A percentile compares a stretch with the other conserved stretches of the same genome.
phyloP scores from a whole-genome alignment of 352 stramenopile species.

The Globisporangium paroecandrum region DNA sequence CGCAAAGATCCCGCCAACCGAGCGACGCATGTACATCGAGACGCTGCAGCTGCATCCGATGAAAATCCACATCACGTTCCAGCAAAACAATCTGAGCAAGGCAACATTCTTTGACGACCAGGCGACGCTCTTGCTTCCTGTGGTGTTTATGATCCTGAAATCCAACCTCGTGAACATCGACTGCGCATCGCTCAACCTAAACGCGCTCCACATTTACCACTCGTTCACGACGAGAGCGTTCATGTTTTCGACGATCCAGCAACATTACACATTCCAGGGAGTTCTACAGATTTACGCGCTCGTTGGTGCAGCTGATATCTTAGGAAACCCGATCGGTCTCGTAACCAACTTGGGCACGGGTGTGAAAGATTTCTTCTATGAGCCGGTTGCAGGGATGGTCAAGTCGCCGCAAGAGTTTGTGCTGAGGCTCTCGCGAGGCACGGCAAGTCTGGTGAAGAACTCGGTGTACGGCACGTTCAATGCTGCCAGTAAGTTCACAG shows the following conservation, averaged over 20 bases:
- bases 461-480: conserved; percentile 92
- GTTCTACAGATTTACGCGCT: conserved; percentile 81
- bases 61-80: conserved; percentile 75
- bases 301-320: conserved; percentile 69
- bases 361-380: conserved; percentile 91
- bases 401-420: conserved; percentile 87
- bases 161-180: conserved; percentile 77
- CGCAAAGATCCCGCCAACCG: conserved; percentile 27
- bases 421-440: conserved; percentile 84
- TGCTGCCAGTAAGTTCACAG: conserved; percentile 91
- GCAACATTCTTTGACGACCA: conserved; percentile 39
- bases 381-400: conserved; percentile 84
- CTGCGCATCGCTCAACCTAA: conserved; percentile 72
- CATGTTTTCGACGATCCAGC: conserved; percentile 67
- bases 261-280: conserved; percentile 80
- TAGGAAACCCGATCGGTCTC: conserved; percentile 89
- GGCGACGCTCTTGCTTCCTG: conserved; percentile 42
- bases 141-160: conserved; percentile 60
- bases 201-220: conserved; percentile 79
- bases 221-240: conserved; percentile 72
- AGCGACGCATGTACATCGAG: conserved; percentile 83
- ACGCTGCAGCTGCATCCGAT: conserved; percentile 79
- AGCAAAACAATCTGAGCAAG: conserved; percentile 53
- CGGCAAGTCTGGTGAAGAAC: conserved; percentile 87
- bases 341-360: conserved; percentile 85